Base-by-base conservation (phyloP, 2,329 filamentous ascomycete genomes). In the Pseudogymnoascus sp. region DNA sequence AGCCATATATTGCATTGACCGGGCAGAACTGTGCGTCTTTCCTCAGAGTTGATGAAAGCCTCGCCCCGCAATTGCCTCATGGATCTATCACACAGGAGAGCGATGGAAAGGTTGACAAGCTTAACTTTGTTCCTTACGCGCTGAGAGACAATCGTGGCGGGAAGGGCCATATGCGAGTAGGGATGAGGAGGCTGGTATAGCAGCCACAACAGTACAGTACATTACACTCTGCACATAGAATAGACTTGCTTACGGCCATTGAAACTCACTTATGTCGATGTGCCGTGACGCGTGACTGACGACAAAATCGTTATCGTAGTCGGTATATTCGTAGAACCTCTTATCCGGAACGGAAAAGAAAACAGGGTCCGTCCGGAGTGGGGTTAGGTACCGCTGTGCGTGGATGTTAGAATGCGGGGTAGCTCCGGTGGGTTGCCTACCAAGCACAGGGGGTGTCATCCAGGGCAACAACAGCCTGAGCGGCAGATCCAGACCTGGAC, bases 51-150 rank as follows among this genome's bases (percentile, higher is more conserved):
- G 54, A 64, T 14, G 62, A 36, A 11, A 19, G 39, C n/a, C 25
- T 65, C 11, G 62, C 28, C 14, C 66, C 66, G 1, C 19, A 65
- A 48, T 19, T 66, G 6, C 13, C 63, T 5, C 6, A 28, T 60
- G 62, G 28, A 8, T 25, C 8, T 16, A 11, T 21, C 1, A 11
- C 10, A 6, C 48, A 60, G 45, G 67, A 69, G 61, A 70, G 68
- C 37, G 68, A 73, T 48, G 65, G 68, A 19, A 60, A 66, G 69
- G 36, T 74, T 8, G 64, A 63, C n/a, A 60, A 78, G 3, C 71
- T 85, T 45, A 71, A 75, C 1, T 83, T 84, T 70, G 73, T 85
- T 51, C 83, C 83, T 19, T 85, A 84, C 67, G 83, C 81, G 69
- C 77, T 83, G 64, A 74, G 82, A 14, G 81, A 80, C 14, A 85